Conservation (phyloP, 805 yeast species). For the Starmerella geochares region DNA sequence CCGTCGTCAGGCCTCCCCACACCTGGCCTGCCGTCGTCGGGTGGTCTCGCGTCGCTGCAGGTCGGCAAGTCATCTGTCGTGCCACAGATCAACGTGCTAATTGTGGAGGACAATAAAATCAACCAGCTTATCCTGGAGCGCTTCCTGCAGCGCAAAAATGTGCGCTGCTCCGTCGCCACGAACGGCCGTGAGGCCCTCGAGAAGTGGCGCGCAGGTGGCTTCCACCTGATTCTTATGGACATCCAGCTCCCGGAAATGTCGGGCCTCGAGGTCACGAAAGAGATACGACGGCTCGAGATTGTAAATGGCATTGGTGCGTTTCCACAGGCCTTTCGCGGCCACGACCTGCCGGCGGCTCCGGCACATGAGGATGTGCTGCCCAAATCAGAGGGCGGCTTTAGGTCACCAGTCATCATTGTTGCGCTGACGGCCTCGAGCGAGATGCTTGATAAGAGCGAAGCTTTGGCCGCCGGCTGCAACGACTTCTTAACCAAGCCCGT, state of each 20-base stretch:
- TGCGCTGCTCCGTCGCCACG: conserved; percentile 74
- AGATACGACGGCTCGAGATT: conserved; percentile 74
- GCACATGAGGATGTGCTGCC: conserved; percentile 27
- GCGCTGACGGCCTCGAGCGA: conserved; percentile 91
- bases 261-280: conserved; percentile 90
- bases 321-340: conserved; percentile 33
- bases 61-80: conserved; percentile 39
- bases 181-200: conserved; percentile 94
- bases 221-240: conserved; percentile 92
- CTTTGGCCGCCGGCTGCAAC: conserved; percentile 93
- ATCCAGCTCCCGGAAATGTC: conserved; percentile 92
- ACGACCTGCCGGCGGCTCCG: conserved; percentile 23
- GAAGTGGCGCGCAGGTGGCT: conserved; percentile 89
- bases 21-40: not conserved
- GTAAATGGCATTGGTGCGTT: conserved; percentile 65
- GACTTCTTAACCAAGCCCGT: conserved; percentile 95
- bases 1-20: not conserved
- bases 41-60: conserved; percentile 1
- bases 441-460: conserved; percentile 75
- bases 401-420: conserved; percentile 94
- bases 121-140: conserved; percentile 87
- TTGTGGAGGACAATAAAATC: conserved; percentile 93
- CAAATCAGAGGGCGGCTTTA: conserved; percentile 39
- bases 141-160: conserved; percentile 73
- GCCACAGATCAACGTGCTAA: conserved; percentile 80